Conservation (phyloP, 2,329 filamentous ascomycete genomes). For the Lojkania enalia region DNA sequence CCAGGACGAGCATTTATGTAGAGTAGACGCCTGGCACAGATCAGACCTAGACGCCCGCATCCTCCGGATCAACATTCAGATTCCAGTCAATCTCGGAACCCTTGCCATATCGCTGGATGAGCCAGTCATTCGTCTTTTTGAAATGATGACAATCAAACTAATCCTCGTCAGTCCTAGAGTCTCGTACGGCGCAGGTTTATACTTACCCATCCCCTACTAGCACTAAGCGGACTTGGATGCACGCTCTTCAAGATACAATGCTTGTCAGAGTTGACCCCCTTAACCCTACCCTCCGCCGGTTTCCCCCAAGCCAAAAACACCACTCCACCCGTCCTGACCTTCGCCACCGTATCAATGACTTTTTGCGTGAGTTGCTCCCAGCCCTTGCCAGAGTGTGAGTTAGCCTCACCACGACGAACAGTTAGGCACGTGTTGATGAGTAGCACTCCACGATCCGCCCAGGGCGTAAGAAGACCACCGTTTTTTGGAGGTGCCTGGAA, state of each 20-base stretch:
- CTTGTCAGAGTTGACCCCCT: constrained; percentile 69
- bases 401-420: constrained; percentile 84
- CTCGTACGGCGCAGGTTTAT: not conserved
- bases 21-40: not conserved
- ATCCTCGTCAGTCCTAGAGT: constrained; percentile 40
- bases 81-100: constrained; percentile 86
- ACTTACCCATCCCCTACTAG: constrained; percentile 73
- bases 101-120: constrained; percentile 75
- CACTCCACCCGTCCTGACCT: constrained; percentile 75
- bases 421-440: constrained; percentile 95
- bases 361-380: constrained; percentile 95
- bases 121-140: constrained; percentile 81
- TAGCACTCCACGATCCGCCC: constrained; percentile 91
- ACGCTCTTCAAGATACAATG: constrained; percentile 85
- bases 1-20: no score
- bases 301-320: constrained; percentile 95
- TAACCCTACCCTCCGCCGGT: constrained; percentile 78
- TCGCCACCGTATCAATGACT: constrained; percentile 83
- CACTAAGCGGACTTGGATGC: constrained; percentile 93
- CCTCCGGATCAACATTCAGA: constrained; percentile 53
- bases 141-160: constrained; percentile 80
- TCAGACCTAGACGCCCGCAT: constrained; percentile 23
- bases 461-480: constrained; percentile 83
- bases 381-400: constrained; percentile 80
- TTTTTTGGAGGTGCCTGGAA: constrained; percentile 77